Base-by-base conservation (phyloP, 2,329 filamentous ascomycete genomes). In the Aspergillus clavatus region DNA sequence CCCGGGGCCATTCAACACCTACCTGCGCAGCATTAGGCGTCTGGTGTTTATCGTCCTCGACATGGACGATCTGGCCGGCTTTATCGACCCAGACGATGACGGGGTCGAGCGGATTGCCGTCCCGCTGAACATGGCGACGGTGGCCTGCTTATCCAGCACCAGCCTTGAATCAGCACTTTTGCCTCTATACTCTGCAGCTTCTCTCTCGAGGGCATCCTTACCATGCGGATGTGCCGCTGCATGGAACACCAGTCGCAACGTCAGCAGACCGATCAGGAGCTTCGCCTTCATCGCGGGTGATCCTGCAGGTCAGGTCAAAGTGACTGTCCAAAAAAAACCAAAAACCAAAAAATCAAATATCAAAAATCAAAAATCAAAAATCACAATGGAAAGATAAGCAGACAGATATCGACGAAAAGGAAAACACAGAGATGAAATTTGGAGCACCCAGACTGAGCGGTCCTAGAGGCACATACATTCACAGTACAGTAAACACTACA, bases 1-100 rank as follows among this genome's bases (percentile, higher is more conserved):
- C n/a, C n/a, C n/a, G n/a, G n/a, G n/a, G n/a, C n/a, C n/a, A n/a
- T n/a, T n/a, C 7, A 35, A 53, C 53, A 48, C 51, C 45, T 18
- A 46, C 50, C 38, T 50, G 50, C 11, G 48, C 21, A 10, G 50
- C 40, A 16, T 46, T 42, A 29, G 43, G 37, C 18, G 14, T 14
- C n/a, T 48, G 27, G 38, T 43, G 38, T 50, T 62, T 77, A n/a
- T 54, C 54, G n/a, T n/a, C n/a, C 37, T 68, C 54, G 23, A 60
- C 51, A 31, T 69, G 72, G 48, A 81, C 52, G 2, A 73, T 69
- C n/a, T 74, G 69, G 44, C 80, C 80, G 46, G 75, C 61, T 52
- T 77, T 66, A 57, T 86, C 74, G 37, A 84, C 78, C 64, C 78
- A 84, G 56, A 85, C 74, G 22, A 82, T 61, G 18, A 75, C 72